Evolutionary conservation across 75 land plant species (phyloP).

Genomic region (Azolla pinnata): DNA sequence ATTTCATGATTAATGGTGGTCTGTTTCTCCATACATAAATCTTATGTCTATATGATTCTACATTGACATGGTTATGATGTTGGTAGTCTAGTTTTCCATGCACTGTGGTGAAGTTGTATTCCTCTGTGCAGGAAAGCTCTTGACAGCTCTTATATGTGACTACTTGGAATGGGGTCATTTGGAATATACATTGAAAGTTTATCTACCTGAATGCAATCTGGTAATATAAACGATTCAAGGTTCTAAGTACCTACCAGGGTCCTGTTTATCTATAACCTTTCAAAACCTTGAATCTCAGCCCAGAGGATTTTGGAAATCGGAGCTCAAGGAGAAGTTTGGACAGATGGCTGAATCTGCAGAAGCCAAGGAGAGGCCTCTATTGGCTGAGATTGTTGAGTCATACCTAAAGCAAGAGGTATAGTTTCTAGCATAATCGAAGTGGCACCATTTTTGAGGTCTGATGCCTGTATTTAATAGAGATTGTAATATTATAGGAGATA

Average conservation of each 20-base stretch:
- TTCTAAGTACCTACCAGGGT: too few species aligned
- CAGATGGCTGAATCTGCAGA: slow-evolving; percentile 49
- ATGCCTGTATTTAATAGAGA: too few species aligned
- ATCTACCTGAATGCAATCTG: slow-evolving; percentile 90
- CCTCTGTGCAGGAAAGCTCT: slow-evolving; percentile 61
- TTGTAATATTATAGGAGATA: too few species aligned
- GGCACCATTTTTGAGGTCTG: too few species aligned
- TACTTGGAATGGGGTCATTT: slow-evolving; percentile 96
- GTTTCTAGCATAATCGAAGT: too few species aligned
- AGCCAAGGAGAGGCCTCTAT: slow-evolving; percentile 63
- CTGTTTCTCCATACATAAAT: too few species aligned
- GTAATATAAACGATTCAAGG: slow-evolving; percentile 29
- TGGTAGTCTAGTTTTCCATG: neutral
- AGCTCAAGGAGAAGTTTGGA: slow-evolving; percentile 67
- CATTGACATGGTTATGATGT: neutral
- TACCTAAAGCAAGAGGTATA: slow-evolving; percentile 83
- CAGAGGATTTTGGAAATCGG: slow-evolving; percentile 80
- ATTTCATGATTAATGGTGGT: too few species aligned
- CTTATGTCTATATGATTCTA: neutral
- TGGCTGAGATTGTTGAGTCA: slow-evolving; percentile 77
- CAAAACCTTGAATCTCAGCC: slow-evolving; percentile 39
- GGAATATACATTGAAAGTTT: slow-evolving; percentile 84
- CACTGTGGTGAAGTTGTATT: neutral
- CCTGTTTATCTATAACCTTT: too few species aligned
- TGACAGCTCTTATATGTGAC: slow-evolving; percentile 86